Base-by-base conservation (phyloP, 2,329 filamentous ascomycete genomes). In the Fusarium albosuccineum region DNA sequence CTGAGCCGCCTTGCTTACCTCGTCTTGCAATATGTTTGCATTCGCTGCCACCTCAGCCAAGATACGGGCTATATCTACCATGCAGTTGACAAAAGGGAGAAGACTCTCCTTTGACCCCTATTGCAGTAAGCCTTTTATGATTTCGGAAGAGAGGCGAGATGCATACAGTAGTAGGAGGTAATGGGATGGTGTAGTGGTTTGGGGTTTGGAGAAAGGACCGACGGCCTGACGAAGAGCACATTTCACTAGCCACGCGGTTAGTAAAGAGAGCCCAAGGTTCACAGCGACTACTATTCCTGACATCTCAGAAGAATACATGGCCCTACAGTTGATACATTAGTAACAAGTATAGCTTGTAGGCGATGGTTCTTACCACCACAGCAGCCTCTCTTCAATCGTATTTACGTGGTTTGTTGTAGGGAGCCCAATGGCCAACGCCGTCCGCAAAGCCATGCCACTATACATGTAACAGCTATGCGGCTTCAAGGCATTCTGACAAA, bases 391-490 rank as follows among this genome's bases (percentile, higher is more conserved):
- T 16, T 52, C n/a, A 27, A 33, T 58, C 2, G 53, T 36, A 13
- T 53, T 42, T 3, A 29, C 52, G n/a, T 53, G 41, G 10, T 46
- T 41, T 13, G 36, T 53, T 8, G 56, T 53, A 3, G 60, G 55
- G 37, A 62, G 44, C 11, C 60, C 55, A 10, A 60, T 62, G n/a
- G 60, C 60, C 29, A 60, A 40, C 1, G 55, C 55, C 11, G 60
- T 62, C 17, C 60, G 44, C 14, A 60, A 45, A 14, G 60, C 55
- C 50, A 62, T 62, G 5, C 60, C 60, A 10, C 54, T 37, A 13
- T 62, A 62, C 55, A 62, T 62, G 37, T 62, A 62, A 42, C 60
- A 62, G 14, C 55, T 62, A 17, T 62, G 60, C 7, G 60, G 55
- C 9, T 62, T 62, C 26, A 62, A 13, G 6, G 60, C 60, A 39